These are phyloP conservation scores for Clohesyomyces aquaticus DNA, from an alignment of 495 filamentous ascomycete genomes.

Conservation along the genomic window DNA sequence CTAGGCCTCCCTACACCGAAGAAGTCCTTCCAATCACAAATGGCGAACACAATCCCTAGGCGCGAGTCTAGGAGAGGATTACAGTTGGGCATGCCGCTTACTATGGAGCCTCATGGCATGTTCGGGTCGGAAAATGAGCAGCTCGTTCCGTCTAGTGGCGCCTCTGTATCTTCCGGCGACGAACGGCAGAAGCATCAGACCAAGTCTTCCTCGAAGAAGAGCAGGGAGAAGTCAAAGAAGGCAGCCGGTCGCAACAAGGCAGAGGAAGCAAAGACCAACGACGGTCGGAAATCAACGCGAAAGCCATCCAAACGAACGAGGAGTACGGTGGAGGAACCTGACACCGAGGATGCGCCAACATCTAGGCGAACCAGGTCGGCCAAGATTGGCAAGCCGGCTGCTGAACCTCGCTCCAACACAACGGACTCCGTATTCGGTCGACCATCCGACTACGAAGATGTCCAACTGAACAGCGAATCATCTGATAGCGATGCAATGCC, in stretches of 20 bases:
- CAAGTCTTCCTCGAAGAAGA: not conserved
- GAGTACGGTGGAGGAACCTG: not conserved
- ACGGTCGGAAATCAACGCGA: not conserved
- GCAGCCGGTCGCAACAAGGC: not conserved
- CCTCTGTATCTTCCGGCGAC: not conserved
- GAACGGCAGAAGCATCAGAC: not conserved
- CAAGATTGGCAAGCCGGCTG: constrained; percentile 7
- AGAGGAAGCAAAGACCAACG: not conserved
- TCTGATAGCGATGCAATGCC: constrained; percentile 13
- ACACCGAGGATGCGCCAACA: not conserved
- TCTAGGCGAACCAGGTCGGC: not conserved
- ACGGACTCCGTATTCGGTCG: not conserved
- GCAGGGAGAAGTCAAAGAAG: not conserved
- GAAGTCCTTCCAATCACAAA: constrained; percentile 11
- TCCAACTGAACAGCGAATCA: constrained; percentile 5
- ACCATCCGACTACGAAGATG: not conserved
- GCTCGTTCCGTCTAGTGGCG: not conserved
- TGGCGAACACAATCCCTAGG: constrained; percentile 24
- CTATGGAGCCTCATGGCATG: constrained; percentile 5
- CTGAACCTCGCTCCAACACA: not conserved
- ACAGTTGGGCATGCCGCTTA: constrained; percentile 19
- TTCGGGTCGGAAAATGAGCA: constrained; percentile 2
- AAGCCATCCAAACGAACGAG: not conserved
- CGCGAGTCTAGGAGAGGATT: constrained; percentile 6
- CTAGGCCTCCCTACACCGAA: constrained; percentile 15